phyloP scores from a whole-genome alignment of 768 basidiomycete genomes.

The Ramaria sp. region DNA sequence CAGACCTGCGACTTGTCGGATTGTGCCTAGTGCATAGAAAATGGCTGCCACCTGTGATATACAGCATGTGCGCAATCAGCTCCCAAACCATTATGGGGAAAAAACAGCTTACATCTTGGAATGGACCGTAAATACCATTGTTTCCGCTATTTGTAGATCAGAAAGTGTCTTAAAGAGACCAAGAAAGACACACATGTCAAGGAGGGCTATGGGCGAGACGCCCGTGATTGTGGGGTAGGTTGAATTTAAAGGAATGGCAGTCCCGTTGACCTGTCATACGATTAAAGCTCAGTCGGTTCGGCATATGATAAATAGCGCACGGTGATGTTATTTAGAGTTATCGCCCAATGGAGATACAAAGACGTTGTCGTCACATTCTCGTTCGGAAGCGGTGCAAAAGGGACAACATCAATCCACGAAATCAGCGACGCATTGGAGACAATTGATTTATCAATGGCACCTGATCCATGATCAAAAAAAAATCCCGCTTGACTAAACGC shows the following conservation, averaged over 20 bases:
- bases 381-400: slow-evolving; percentile 52
- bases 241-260: slow-evolving; percentile 38
- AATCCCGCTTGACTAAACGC: background rate
- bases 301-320: slow-evolving; percentile 24
- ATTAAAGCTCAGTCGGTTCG: background rate
- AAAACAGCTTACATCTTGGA: slow-evolving; percentile 3
- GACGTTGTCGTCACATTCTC: slow-evolving; percentile 41
- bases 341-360: slow-evolving; percentile 69
- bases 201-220: slow-evolving; percentile 51
- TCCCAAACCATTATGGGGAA: background rate
- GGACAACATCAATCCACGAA: slow-evolving; percentile 63
- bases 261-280: slow-evolving; percentile 42
- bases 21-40: background rate
- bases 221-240: slow-evolving; percentile 49
- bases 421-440: slow-evolving; percentile 50
- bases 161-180: background rate
- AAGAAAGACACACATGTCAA: slow-evolving; percentile 52
- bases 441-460: slow-evolving; percentile 65
- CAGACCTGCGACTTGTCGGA: slow-evolving; percentile 49
- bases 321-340: slow-evolving; percentile 43
- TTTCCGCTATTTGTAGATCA: background rate
- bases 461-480: slow-evolving; percentile 24
- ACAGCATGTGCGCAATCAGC: background rate
- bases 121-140: slow-evolving; percentile 6
- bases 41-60: background rate